A percentile compares a stretch with the other conserved stretches of the same genome.
Conservation (phyloP, 192 early-diverging fungal genomes). For the Cladochytrium replicatum region DNA sequence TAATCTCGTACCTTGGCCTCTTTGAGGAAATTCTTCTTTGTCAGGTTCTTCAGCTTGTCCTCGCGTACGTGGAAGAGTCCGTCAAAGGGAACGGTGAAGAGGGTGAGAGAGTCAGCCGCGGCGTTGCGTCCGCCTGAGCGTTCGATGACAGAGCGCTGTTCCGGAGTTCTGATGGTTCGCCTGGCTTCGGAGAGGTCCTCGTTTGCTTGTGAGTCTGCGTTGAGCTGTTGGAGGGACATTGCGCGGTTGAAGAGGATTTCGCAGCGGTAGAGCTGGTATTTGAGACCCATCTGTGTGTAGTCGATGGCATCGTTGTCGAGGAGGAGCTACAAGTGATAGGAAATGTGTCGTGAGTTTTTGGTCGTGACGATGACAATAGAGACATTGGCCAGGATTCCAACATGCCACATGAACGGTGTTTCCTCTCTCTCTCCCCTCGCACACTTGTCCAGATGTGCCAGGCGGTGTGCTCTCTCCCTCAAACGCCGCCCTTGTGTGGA, state of each 20-base stretch:
- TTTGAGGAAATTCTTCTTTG: constrained; percentile 61
- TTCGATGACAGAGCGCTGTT: constrained; percentile 13
- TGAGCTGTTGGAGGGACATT: constrained; percentile 62
- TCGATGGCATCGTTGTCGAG: constrained; percentile 75
- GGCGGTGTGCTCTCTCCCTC: too few relatives aligned
- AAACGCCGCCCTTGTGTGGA: too few relatives aligned
- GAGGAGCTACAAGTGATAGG: neutral
- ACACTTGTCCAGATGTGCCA: too few relatives aligned
- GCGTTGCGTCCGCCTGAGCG: too few relatives aligned
- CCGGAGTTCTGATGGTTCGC: constrained; percentile 15
- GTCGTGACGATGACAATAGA: too few relatives aligned
- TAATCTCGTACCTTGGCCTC: constrained; percentile 62
- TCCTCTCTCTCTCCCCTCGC: too few relatives aligned
- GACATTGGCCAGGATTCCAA: too few relatives aligned
- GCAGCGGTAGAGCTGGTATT: constrained; percentile 68
- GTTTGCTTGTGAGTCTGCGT: constrained; percentile 49
- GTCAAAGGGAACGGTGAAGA: constrained; percentile 55
- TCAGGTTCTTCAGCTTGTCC: constrained; percentile 62
- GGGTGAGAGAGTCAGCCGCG: constrained; percentile 14
- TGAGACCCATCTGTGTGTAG: constrained; percentile 74
- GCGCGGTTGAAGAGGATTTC: constrained; percentile 76
- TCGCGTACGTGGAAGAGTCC: constrained; percentile 71
- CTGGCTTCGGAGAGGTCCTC: constrained; percentile 54
- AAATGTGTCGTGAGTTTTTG: too few relatives aligned
- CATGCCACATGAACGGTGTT: too few relatives aligned